Evolutionary conservation across 257 asterid genomes (phyloP), one percentile per base, ranked within the genome.

Genomic region (Perilla frutescens): DNA sequence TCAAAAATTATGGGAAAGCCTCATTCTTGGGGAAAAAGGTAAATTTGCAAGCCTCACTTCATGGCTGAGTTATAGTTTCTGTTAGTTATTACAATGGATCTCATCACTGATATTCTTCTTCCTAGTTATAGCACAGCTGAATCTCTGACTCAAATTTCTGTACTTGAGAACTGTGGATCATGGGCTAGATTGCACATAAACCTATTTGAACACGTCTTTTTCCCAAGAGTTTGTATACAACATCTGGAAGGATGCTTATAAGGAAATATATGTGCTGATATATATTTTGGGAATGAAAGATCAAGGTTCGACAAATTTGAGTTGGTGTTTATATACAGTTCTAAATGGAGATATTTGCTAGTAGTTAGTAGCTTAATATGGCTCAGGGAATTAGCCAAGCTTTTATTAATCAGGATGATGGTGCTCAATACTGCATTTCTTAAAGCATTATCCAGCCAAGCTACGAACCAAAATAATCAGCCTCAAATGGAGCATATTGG

Each of bases 1-100:
- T 76, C 99, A 90, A 83, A 85, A 77, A 84, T 45, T 86, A 81
- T 95, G 98, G 98, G 96, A 95, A 83, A 84, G 84, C 84, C 86
- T 90, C 59, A 31, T 80, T 63, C 51, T 37, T 40, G 94, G 78
- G 49, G 92, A 84, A 79, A 85, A 79, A 82, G 96, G 98, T 91
- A 67, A 57, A 47, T 29, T 45, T 61, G 61, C 70, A 34, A 34
- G 4, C 37, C 37, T 72, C 58, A 34, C 64, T 69, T 68, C 73
- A 29, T 73, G 72, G 56, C 53, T 62, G 72, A 54, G 75, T 47
- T 62, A 44, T 68, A 20, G 5, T 55, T 36, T 66, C 11, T 39
- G 26, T 20, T 20, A 20, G 26, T 20, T 20, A 20, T 50, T 77
- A 15, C 58, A 29, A 66, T 51, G 9, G 54, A 68, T 68, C 13